Evolutionary conservation across 306 rosid species (phyloP), one percentile per base, ranked within the genome.

Genomic region (Malus orientalis): DNA sequence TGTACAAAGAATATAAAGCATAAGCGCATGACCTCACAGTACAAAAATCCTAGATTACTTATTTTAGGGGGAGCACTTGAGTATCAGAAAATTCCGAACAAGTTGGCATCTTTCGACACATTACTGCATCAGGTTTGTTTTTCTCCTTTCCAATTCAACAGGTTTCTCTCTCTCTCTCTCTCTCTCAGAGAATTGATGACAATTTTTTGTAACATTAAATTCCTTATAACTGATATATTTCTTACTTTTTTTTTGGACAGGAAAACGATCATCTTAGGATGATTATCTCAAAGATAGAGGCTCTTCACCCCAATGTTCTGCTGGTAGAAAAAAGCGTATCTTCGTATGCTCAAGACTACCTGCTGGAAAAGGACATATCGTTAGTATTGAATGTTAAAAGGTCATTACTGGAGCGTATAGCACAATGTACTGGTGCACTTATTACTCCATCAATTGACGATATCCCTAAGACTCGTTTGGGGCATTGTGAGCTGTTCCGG

Each of bases 1-100:
- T 95, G 99, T 80, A 95, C 99, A 49, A 95, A 95, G 86, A 95
- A 88, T 83, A 89, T 95, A 80, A 95, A 88, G 91, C 99, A 95
- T 85, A 95, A 95, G 85, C 97, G 99, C 82, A 95, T 95, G 99
- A 90, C 91, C 57, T 89, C 99, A 18, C 97, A 89, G 77, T 95
- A 89, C 91, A 90, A 86, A 82, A 92, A 81, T 47, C 91, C 99
- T 68, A 85, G 93, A 72, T 81, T 95, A 36, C 93, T 95, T 40
- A 84, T 88, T 59, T 79, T 95, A 77, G 99, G 90, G 22, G 97
- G 99, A 84, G 85, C 97, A 45, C 85, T 96, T 51, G 99, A 96
- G 82, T 96, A 89, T 85, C 99, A 96, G 85, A 90, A 88, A 86
- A 94, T 88, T 80, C 88, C 93, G n/a, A 93, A 92, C 77, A 93